Conservation (phyloP, 2,329 filamentous ascomycete species). For the Botrytis cinerea region DNA sequence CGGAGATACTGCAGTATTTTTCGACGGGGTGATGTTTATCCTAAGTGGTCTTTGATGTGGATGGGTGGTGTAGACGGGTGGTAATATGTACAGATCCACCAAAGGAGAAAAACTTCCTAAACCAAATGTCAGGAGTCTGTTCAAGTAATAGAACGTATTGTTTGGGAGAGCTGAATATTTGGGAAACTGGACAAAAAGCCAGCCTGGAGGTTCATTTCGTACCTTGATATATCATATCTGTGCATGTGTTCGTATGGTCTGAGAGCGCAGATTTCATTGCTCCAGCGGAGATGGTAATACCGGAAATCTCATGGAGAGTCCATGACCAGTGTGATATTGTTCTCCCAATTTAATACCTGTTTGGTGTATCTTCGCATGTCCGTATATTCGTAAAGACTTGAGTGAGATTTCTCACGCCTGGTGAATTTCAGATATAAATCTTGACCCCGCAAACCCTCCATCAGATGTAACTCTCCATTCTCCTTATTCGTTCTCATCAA, state of each 20-base stretch:
- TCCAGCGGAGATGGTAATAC: neutral
- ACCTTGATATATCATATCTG: neutral
- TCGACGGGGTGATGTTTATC: neutral
- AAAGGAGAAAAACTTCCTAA: neutral
- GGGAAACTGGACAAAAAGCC: neutral
- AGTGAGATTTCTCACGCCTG: neutral
- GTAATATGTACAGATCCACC: neutral
- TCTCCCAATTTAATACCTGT: neutral
- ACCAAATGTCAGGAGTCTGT: neutral
- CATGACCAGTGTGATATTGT: neutral
- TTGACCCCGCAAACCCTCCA: neutral
- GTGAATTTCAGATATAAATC: neutral
- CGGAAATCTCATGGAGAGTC: neutral
- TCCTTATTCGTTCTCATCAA: neutral
- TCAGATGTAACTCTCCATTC: neutral
- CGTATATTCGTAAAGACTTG: neutral
- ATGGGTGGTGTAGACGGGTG: neutral
- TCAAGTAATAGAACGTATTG: neutral
- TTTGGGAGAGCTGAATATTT: neutral
- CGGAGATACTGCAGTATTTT: neutral
- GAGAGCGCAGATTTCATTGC: neutral
- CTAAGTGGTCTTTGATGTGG: neutral
- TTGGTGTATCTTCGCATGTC: neutral
- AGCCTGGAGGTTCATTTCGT: neutral
- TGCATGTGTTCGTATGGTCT: neutral